These are phyloP conservation scores for Vanrija humicola DNA, from an alignment of 1,284 basidiomycete species.

Conservation along the genomic window DNA sequence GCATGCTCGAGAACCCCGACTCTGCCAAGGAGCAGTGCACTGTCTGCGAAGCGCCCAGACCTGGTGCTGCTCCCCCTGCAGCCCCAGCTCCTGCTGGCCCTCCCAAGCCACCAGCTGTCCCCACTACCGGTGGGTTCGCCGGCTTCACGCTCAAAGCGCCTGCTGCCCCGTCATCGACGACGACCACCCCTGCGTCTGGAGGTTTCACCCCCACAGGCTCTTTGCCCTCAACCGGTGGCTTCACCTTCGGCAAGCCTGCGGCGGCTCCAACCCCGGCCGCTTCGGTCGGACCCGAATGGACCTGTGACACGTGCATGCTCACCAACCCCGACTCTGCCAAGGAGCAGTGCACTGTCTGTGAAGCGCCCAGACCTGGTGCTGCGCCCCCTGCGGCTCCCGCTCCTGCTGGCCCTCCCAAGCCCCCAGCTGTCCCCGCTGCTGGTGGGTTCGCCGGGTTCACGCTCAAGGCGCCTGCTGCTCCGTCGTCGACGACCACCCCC, in stretches of 20 bases:
- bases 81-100: background rate
- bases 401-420: background rate
- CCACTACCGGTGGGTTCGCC: background rate
- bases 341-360: conserved; percentile 57
- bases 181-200: background rate
- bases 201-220: background rate
- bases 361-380: conserved; percentile 46
- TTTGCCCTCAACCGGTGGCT: background rate
- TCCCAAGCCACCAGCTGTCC: conserved; percentile 4
- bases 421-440: background rate
- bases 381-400: background rate
- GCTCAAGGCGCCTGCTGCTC: background rate
- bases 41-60: conserved; percentile 53
- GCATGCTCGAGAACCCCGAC: conserved; percentile 52
- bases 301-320: conserved; percentile 53
- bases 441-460: conserved; percentile 2
- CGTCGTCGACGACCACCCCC: background rate
- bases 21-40: conserved; percentile 52
- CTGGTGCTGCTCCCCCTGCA: conserved; percentile 14
- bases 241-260: background rate
- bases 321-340: conserved; percentile 52
- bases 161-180: background rate
- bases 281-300: conserved; percentile 46
- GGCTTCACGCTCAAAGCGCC: background rate
- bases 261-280: background rate